Percentiles rank a stretch among this genome's conserved stretches.
Evolutionary conservation across 2,329 filamentous ascomycete species (phyloP).

Genomic region (Byssothecium circinans): DNA sequence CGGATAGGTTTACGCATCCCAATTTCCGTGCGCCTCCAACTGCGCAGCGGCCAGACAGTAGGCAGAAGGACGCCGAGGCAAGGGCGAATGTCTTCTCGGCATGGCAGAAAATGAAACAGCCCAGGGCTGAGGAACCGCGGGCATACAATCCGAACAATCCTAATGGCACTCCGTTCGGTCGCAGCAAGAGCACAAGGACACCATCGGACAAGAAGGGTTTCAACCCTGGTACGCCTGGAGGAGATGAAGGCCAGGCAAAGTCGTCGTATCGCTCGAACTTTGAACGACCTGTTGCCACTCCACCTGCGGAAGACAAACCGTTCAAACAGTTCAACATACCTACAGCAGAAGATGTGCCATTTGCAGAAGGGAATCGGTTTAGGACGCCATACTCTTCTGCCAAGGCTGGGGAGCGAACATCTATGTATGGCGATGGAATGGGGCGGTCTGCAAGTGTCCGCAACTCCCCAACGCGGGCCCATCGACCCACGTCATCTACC

Average conservation of each 20-base stretch:
- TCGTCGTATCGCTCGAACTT: slow-evolving; percentile 50
- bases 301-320: slow-evolving; percentile 46
- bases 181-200: slow-evolving; percentile 45
- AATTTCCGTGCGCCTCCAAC: slow-evolving; percentile 46
- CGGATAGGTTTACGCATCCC: slow-evolving; percentile 47
- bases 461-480: slow-evolving; percentile 46
- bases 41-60: slow-evolving; percentile 32
- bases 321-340: slow-evolving; percentile 40
- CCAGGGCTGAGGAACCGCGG: slow-evolving; percentile 31
- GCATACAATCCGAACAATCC: slow-evolving; percentile 33
- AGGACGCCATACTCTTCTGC: slow-evolving; percentile 58
- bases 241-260: slow-evolving; percentile 61
- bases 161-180: slow-evolving; percentile 42
- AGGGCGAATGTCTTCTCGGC: slow-evolving; percentile 50
- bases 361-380: slow-evolving; percentile 51
- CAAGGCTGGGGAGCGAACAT: slow-evolving; percentile 59
- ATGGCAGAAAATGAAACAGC: slow-evolving; percentile 54
- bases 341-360: slow-evolving; percentile 36
- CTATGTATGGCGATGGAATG: slow-evolving; percentile 55
- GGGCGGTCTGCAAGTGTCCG: slow-evolving; percentile 58
- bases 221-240: slow-evolving; percentile 60
- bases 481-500: slow-evolving; percentile 24
- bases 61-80: slow-evolving; percentile 42
- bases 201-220: slow-evolving; percentile 60
- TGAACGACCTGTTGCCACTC: slow-evolving; percentile 37